Base-by-base conservation (phyloP, 495 filamentous ascomycete species). In the Platismatia glauca region DNA sequence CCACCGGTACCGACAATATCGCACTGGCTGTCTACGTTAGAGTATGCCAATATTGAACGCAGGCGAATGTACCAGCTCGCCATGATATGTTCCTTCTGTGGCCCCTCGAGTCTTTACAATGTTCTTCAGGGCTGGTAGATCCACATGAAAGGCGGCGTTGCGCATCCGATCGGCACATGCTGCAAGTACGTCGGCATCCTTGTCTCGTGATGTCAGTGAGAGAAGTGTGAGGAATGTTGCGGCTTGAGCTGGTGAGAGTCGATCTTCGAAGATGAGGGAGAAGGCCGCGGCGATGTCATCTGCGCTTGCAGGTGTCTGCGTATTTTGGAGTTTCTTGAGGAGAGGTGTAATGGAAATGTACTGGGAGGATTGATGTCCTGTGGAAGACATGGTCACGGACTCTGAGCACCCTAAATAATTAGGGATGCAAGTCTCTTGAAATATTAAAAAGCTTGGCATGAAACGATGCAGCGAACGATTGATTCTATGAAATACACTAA, bases 1-100 rank as follows among this genome's bases (percentile, higher is more conserved):
- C 95, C 95, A 57, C 95, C 95, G 18, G 95, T 99, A 69, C 95
- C 95, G 53, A 97, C 95, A 69, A 99, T 96, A 73, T 99, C 95
- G 74, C 91, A 93, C 87, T 53, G 50, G 29, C 50, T 18, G 29
- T 7, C 27, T 33, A 31, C 29, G 29, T 53, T 53, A 53, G 50
- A 53, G 50, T 20, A 53, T 33, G 50, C 5, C 29, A 9, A 33
- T 29, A 53, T 33, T 34, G 13, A 33, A 20, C 29, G 16, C 29
- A 53, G 50, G 50, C 50, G 24, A 53, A 33, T 53, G 29, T 53
- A 53, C 50, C 50, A 92, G 73, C 29, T 85, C 87, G 62, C 83
- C 88, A 4, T 71, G 71, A 71, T 96, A 98, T 31, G 73, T 78
- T 37, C 89, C 89, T 70, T 89, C 87, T 24, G 77, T 76, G 56